phyloP scores from a whole-genome alignment of 176 grass and related monocot genomes.

The Eremochloa ophiuroides region DNA sequence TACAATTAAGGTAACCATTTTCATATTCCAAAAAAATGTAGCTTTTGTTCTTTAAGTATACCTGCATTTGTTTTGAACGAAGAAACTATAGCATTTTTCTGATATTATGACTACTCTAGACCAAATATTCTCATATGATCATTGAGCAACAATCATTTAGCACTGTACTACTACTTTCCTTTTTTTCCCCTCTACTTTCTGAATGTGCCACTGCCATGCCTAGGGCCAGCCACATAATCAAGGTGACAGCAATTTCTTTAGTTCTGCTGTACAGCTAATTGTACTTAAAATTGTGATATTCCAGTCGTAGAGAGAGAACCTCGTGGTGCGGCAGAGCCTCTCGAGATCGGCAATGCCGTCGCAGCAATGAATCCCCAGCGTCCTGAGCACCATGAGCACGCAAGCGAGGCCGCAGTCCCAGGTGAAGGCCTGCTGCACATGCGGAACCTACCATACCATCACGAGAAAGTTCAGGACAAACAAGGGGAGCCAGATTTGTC shows the following conservation, averaged over 20 bases:
- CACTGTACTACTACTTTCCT: neutral
- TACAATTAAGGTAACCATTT: neutral
- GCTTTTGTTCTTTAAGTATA: neutral
- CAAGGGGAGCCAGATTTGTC: conserved; percentile 15
- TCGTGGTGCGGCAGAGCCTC: conserved; percentile 85
- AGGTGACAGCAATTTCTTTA: neutral
- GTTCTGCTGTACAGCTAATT: neutral
- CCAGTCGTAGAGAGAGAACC: conserved; percentile 15
- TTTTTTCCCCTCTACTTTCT: neutral
- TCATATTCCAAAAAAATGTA: neutral
- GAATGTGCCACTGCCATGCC: neutral
- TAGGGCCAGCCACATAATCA: neutral
- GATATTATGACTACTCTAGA: neutral
- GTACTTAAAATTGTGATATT: neutral
- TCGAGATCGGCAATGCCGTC: conserved; percentile 68
- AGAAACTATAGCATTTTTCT: neutral
- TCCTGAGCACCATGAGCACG: conserved; percentile 90
- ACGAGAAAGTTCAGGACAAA: neutral
- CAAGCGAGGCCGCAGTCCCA: conserved; percentile 98
- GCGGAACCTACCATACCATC: conserved; percentile 70
- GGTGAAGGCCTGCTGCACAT: conserved; percentile 85
- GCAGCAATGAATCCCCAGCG: conserved; percentile 60
- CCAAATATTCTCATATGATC: neutral
- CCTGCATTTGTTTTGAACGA: neutral
- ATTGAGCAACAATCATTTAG: neutral